Evolutionary conservation across 1,284 basidiomycete genomes (phyloP).

Genomic region (Ceratobasidium sp.): DNA sequence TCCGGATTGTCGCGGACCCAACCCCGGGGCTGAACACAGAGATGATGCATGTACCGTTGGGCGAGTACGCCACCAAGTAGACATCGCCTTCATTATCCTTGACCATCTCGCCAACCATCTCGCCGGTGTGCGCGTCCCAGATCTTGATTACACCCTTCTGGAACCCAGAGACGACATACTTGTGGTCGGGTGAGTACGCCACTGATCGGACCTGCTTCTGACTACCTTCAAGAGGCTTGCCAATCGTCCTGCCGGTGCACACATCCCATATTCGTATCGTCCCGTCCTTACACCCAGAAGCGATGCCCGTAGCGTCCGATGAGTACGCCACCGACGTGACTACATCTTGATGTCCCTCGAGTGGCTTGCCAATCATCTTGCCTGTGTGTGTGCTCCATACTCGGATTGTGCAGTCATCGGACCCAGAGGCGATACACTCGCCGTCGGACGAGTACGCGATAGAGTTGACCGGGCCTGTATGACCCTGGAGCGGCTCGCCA

Average conservation of each 20-base stretch:
- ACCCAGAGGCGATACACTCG: neutral
- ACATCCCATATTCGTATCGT: neutral
- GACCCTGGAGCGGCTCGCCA: neutral
- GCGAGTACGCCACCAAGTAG: no score
- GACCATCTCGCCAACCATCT: no score
- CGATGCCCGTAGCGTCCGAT: conserved; percentile 10
- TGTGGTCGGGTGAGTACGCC: conserved; percentile 3
- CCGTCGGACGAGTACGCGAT: conserved; percentile 11
- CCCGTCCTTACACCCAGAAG: neutral
- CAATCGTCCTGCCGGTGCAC: no score
- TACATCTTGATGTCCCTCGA: no score
- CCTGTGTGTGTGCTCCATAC: neutral
- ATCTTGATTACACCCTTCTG: neutral
- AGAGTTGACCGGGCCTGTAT: neutral
- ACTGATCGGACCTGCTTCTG: neutral
- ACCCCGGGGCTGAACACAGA: no score
- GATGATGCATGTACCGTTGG: no score
- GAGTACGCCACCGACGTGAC: no score
- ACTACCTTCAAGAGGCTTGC: neutral
- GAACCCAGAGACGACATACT: conserved; percentile 14
- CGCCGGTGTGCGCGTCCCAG: conserved; percentile 13
- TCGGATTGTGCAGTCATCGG: neutral
- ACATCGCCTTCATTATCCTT: no score
- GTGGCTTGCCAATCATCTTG: neutral
- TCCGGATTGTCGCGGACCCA: no score